Evolutionary conservation across 805 yeast species (phyloP).

Genomic region (Hermanozyma aechmeae): DNA sequence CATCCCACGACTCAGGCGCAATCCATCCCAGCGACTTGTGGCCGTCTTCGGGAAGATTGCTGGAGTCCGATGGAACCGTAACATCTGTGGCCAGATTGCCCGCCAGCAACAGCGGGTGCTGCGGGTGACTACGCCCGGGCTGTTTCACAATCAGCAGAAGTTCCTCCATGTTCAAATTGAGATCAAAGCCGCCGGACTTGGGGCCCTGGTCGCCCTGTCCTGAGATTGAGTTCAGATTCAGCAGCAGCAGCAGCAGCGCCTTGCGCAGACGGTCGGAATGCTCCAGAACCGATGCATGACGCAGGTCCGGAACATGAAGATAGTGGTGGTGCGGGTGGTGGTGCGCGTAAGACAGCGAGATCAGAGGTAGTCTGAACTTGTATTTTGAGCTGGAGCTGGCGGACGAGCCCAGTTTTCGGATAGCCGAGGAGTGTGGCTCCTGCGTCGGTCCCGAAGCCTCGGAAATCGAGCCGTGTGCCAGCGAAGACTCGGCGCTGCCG

Average conservation of each 20-base stretch:
- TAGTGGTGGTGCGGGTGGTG: constrained; percentile 21
- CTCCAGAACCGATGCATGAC: constrained; percentile 6
- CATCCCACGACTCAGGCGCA: constrained; percentile 44
- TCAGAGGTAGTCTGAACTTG: constrained; percentile 28
- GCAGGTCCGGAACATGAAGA: constrained; percentile 4
- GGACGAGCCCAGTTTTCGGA: constrained; percentile 1
- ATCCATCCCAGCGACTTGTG: constrained; percentile 22
- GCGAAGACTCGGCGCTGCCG: constrained; percentile 15
- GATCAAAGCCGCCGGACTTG: constrained; percentile 16
- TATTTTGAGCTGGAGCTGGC: constrained; percentile 17
- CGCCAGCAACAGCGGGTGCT: constrained; percentile 1
- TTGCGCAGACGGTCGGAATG: constrained; percentile 6
- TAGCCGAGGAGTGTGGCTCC: too few species aligned
- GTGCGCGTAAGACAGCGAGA: too few species aligned
- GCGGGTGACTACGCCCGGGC: too few species aligned
- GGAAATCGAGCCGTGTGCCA: too few species aligned
- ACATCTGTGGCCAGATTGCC: not conserved
- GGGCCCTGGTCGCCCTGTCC: too few species aligned
- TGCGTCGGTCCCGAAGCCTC: too few species aligned
- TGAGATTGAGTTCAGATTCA: too few species aligned
- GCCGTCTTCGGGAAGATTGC: constrained; percentile 4
- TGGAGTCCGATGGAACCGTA: too few species aligned
- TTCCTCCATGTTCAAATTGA: constrained; percentile 40
- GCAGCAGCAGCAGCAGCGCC: too few species aligned
- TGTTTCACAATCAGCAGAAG: constrained; percentile 42